These are phyloP conservation scores for Phaeodactylum tricornutum DNA, from an alignment of 108 stramenopile genomes.

Conservation along the genomic window DNA sequence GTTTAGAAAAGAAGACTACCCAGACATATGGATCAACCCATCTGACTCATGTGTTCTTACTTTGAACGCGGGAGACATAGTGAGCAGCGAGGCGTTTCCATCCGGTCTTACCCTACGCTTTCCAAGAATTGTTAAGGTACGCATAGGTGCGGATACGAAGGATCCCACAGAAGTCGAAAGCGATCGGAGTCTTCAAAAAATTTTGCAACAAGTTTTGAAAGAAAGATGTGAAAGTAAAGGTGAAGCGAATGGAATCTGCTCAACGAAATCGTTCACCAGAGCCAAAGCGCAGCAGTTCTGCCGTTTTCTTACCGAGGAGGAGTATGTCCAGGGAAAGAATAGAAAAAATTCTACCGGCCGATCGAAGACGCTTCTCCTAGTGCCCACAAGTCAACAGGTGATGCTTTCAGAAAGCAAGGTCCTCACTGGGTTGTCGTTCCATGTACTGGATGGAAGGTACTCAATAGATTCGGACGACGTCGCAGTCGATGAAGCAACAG, in stretches of 20 bases:
- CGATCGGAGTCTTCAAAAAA: slow-evolving; percentile 23
- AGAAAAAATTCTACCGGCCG: slow-evolving; percentile 24
- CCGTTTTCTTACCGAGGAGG: slow-evolving; percentile 58
- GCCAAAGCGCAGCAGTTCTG: slow-evolving; percentile 1
- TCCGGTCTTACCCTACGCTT: slow-evolving; percentile 68
- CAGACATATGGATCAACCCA: slow-evolving; percentile 63
- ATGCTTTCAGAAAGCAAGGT: slow-evolving; percentile 12
- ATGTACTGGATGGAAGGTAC: slow-evolving; percentile 61
- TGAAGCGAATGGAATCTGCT: slow-evolving; percentile 12
- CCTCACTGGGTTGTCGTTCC: slow-evolving; percentile 42
- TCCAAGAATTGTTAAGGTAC: slow-evolving; percentile 52
- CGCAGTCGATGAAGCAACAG: slow-evolving; percentile 42
- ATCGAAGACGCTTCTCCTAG: slow-evolving; percentile 4
- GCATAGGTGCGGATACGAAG: slow-evolving; percentile 37
- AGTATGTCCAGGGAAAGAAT: slow-evolving; percentile 17
- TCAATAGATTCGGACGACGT: slow-evolving; percentile 24
- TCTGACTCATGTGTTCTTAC: slow-evolving; percentile 69
- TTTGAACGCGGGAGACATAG: slow-evolving; percentile 62
- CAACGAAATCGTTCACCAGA: neutral
- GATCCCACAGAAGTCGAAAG: slow-evolving; percentile 31
- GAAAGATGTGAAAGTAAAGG: slow-evolving; percentile 23
- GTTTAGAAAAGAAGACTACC: slow-evolving; percentile 28
- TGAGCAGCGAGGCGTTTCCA: slow-evolving; percentile 29
- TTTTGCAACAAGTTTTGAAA: slow-evolving; percentile 25
- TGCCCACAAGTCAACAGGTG: slow-evolving; percentile 10